Base-by-base conservation (phyloP, 108 stramenopile genomes). In the Skeletonema grethae region DNA sequence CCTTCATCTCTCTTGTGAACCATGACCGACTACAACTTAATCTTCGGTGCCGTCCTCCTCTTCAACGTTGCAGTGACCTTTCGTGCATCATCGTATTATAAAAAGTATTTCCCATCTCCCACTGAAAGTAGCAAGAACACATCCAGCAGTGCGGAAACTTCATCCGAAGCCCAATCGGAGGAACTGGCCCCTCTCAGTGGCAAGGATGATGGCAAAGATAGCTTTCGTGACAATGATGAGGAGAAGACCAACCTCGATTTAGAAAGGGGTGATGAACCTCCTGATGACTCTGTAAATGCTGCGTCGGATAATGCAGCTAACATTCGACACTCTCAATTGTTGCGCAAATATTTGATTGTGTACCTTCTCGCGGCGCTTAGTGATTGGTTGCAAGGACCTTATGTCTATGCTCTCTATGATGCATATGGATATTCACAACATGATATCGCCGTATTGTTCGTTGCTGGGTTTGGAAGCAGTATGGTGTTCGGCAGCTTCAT, bases 321-420 rank as follows among this genome's bases (percentile, higher is more conserved):
- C 10, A 74, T 74, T 39, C 76, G 76, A 7, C 82, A 82, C 30
- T 16, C 78, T n/a, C 67, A 67, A 4, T 86, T 95, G 50, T 87
- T 91, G 11, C 63, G 68, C 25, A 87, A 80, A 62, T 99, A 97
- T 75, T 74, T 99, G 7, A 63, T 82, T 24, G 98, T 98, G 25
- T 98, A 98, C 85, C 83, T 98, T 7, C 71, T 96, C 35, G 93
- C 92, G 31, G 91, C 95, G 30, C 67, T 95, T 22, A 89, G 90
- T 22, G 99, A 99, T 85, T 99, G 99, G 99, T 73, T 98, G 10
- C 99, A 99, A 79, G 99, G 99, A 18, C 97, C 99, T 5, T 97
- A 98, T 72, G 96, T 98, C 22, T 99, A 99, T 84, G 96, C 97
- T 1, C 90, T 99, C 3, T 99, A 99, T 76, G 84, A 84, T 64